phyloP scores from a whole-genome alignment of 2,329 filamentous ascomycete species.

The Stachybotrys chlorohalonatus region DNA sequence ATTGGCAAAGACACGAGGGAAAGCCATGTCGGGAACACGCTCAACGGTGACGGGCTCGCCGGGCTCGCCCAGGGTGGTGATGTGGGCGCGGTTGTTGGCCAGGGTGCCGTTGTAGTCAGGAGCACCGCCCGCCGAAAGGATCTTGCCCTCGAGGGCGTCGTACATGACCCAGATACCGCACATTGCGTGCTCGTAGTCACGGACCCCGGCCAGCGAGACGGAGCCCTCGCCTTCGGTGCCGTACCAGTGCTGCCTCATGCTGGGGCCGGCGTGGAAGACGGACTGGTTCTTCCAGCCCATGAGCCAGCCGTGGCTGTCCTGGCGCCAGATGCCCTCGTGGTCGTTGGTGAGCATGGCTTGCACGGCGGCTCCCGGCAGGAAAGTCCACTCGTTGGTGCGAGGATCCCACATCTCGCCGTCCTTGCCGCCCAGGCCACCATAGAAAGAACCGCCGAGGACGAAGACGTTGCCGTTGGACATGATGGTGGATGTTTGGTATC shows the following conservation, averaged over 20 bases:
- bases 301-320: slow-evolving; percentile 23
- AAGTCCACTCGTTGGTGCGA: slow-evolving; percentile 33
- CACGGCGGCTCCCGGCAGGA: slow-evolving; percentile 31
- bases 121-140: slow-evolving; percentile 39
- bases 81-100: slow-evolving; percentile 32
- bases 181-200: slow-evolving; percentile 39
- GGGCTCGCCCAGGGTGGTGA: slow-evolving; percentile 33
- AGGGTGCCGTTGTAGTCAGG: slow-evolving; percentile 29
- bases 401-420: slow-evolving; percentile 48
- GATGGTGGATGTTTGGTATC: slow-evolving; percentile 43
- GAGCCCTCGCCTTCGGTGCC: slow-evolving; percentile 31
- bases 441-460: slow-evolving; percentile 47
- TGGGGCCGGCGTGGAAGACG: slow-evolving; percentile 47
- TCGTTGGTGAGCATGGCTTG: slow-evolving; percentile 40
- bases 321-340: slow-evolving; percentile 39
- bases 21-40: slow-evolving; percentile 20
- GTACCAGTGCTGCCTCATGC: slow-evolving; percentile 49
- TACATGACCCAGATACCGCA: slow-evolving; percentile 45
- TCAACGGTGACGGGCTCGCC: slow-evolving; percentile 7
- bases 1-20: slow-evolving; percentile 31
- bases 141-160: slow-evolving; percentile 46
- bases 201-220: slow-evolving; percentile 3
- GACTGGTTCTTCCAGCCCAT: slow-evolving; percentile 33
- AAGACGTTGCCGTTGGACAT: slow-evolving; percentile 46
- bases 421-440: slow-evolving; percentile 38